phyloP scores from a whole-genome alignment of 1,284 basidiomycete genomes.

The Bjerkandera adusta region DNA sequence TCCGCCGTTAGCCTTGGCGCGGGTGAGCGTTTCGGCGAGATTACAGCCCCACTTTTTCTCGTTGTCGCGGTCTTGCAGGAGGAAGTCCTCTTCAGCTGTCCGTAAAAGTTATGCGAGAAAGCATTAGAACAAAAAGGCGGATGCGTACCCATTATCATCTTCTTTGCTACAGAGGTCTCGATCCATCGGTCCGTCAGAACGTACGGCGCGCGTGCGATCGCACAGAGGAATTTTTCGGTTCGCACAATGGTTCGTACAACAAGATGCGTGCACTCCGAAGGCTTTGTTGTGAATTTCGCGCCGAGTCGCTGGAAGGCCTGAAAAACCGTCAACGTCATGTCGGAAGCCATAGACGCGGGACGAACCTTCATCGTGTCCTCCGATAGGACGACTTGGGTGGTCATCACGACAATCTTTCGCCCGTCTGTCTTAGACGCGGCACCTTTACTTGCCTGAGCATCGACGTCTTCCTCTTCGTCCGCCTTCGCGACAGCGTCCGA shows the following conservation, averaged over 20 bases:
- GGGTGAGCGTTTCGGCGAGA: conserved; percentile 53
- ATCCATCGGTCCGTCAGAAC: conserved; percentile 72
- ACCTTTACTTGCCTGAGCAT: conserved; percentile 16
- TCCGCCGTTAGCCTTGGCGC: conserved; percentile 50
- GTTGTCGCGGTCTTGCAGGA: conserved; percentile 53
- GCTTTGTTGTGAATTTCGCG: conserved; percentile 55
- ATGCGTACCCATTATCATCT: conserved; percentile 60
- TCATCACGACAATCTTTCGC: conserved; percentile 46
- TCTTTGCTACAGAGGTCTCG: conserved; percentile 50
- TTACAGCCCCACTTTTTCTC: conserved; percentile 68
- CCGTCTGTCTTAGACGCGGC: conserved; percentile 1
- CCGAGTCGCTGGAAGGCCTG: conserved; percentile 65
- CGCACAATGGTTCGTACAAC: conserved; percentile 65
- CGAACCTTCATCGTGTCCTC: conserved; percentile 56
- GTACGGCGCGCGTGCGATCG: conserved; percentile 57
- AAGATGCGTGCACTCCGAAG: conserved; percentile 74
- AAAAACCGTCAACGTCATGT: neutral
- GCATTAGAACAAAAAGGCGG: conserved; percentile 2
- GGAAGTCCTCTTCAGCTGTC: conserved; percentile 61
- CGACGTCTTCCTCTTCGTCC: conserved; percentile 20
- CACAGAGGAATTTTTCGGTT: conserved; percentile 83
- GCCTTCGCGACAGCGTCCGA: conserved; percentile 18
- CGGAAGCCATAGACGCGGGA: conserved; percentile 5
- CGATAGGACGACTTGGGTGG: conserved; percentile 53
- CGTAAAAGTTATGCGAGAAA: conserved; percentile 3